Evolutionary conservation across 202 grass and related monocot genomes (phyloP).

Genomic region (Alloteropsis angusta): DNA sequence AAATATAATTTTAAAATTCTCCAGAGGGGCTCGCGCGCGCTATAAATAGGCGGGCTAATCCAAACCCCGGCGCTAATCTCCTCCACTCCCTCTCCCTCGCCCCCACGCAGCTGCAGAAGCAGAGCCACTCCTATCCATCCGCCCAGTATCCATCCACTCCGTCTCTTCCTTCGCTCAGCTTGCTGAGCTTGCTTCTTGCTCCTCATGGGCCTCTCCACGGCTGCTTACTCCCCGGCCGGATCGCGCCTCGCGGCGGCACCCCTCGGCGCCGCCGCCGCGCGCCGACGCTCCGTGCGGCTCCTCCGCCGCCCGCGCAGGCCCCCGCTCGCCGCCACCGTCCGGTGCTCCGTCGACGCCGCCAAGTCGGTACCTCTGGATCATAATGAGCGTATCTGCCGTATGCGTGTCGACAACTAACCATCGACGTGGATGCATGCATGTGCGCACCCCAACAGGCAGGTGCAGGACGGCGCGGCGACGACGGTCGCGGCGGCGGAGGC

Average conservation of each 20-base stretch:
- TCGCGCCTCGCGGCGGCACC: background rate
- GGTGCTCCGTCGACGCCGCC: constrained; percentile 64
- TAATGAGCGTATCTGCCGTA: background rate
- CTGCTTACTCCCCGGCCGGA: background rate
- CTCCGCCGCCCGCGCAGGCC: constrained; percentile 16
- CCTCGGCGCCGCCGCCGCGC: background rate
- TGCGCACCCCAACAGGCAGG: background rate
- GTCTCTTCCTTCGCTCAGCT: too few relatives aligned
- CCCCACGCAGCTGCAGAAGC: too few relatives aligned
- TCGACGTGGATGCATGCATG: background rate
- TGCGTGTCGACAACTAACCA: background rate
- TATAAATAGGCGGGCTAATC: background rate
- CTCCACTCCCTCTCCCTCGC: background rate
- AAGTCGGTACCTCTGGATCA: constrained; percentile 27
- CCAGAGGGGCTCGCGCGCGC: too few relatives aligned
- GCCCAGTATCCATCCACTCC: background rate
- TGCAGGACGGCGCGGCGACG: constrained; percentile 26
- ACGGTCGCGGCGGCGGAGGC: constrained; percentile 18
- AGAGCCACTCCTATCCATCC: background rate
- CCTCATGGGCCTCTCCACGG: constrained; percentile 5
- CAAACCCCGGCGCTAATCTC: constrained; percentile 16
- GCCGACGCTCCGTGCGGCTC: background rate
- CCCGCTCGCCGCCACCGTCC: background rate
- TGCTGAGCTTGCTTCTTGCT: background rate
- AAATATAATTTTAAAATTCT: too few relatives aligned